phyloP scores from a whole-genome alignment of 2,329 filamentous ascomycete genomes.

The Colletotrichum sp. region DNA sequence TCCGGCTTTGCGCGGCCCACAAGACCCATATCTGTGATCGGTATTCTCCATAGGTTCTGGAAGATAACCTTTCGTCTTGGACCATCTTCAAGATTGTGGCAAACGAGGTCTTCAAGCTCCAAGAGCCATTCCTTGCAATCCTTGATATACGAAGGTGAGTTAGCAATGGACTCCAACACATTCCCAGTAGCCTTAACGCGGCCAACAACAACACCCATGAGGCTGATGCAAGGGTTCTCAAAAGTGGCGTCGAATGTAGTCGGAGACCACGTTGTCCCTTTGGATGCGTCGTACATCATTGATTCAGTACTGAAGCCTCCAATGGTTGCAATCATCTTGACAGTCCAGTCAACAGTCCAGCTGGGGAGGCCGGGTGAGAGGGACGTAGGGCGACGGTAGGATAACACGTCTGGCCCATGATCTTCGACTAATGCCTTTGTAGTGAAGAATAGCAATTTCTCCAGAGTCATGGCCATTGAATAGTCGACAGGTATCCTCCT shows the following conservation, averaged over 20 bases:
- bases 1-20: background rate
- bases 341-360: background rate
- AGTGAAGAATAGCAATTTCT: background rate
- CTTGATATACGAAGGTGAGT: background rate
- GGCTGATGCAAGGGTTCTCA: background rate
- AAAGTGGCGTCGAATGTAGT: background rate
- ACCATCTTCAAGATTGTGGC: background rate
- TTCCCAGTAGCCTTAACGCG: background rate
- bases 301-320: background rate
- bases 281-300: background rate
- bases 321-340: background rate
- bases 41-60: background rate
- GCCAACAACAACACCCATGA: background rate
- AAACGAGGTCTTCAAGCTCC: background rate
- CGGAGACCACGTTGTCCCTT: background rate
- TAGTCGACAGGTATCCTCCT: background rate
- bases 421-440: background rate
- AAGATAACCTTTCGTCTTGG: background rate
- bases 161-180: background rate
- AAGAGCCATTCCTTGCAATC: background rate
- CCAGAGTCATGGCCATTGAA: background rate
- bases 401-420: background rate
- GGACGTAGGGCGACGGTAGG: background rate
- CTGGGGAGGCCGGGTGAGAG: background rate
- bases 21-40: background rate